Evolutionary conservation across 805 yeast genomes (phyloP).

Genomic region (Metschnikowia drakensbergensis): DNA sequence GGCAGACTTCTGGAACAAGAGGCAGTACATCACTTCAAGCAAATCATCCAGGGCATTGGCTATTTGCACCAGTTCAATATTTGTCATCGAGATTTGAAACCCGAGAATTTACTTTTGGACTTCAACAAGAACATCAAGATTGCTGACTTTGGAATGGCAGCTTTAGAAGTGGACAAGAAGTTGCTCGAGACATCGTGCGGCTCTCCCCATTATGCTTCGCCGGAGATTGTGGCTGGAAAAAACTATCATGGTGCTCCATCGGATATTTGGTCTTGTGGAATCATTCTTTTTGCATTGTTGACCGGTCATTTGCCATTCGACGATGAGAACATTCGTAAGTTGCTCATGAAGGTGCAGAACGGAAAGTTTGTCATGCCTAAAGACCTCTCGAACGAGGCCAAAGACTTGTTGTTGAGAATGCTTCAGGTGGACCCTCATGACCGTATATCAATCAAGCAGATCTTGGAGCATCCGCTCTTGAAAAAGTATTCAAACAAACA

Average conservation of each 20-base stretch:
- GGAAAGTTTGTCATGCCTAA: conserved; percentile 84
- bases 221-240: conserved; percentile 94
- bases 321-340: conserved; percentile 87
- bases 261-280: conserved; percentile 98
- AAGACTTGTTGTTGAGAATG: conserved; percentile 78
- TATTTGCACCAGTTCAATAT: conserved; percentile 84
- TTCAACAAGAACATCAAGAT: conserved; percentile 85
- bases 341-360: conserved; percentile 84
- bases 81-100: conserved; percentile 84
- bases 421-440: conserved; percentile 75
- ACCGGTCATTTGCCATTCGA: conserved; percentile 97
- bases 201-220: conserved; percentile 97
- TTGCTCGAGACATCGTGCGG: conserved; percentile 94
- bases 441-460: conserved; percentile 75
- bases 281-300: conserved; percentile 84
- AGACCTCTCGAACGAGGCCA: conserved; percentile 77
- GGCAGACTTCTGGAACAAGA: conserved; percentile 88
- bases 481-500: conserved; percentile 58
- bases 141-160: conserved; percentile 99
- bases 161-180: conserved; percentile 77
- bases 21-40: conserved; percentile 85
- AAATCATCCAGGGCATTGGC: conserved; percentile 76
- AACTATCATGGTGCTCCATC: conserved; percentile 96
- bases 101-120: conserved; percentile 77
- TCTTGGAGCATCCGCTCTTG: conserved; percentile 76